Conservation (phyloP, 2,329 filamentous ascomycete species). For the Paecilomyces sp. region DNA sequence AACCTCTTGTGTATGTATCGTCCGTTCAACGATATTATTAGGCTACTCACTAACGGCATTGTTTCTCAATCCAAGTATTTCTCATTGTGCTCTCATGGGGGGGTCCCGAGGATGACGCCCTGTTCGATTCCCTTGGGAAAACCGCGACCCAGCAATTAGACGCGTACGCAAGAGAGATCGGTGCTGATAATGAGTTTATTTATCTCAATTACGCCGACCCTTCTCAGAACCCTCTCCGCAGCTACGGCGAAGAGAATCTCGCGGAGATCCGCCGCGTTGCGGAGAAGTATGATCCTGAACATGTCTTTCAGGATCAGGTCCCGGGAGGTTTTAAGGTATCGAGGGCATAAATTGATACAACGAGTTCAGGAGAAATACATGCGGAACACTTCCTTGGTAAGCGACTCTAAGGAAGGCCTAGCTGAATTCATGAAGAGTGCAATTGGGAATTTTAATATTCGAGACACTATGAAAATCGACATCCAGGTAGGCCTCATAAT, state of each 20-base stretch:
- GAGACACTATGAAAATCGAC: too few species aligned
- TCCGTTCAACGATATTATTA: slow-evolving; percentile 2
- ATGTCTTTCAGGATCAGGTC: not conserved
- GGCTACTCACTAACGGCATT: not conserved
- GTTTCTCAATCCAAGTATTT: slow-evolving; percentile 18
- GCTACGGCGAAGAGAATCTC: not conserved
- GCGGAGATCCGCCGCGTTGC: not conserved
- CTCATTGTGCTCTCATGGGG: slow-evolving; percentile 18
- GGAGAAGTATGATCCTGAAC: not conserved
- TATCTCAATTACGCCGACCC: not conserved
- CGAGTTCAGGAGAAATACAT: too few species aligned
- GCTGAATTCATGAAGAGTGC: too few species aligned
- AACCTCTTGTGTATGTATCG: slow-evolving; percentile 14
- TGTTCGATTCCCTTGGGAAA: slow-evolving; percentile 22
- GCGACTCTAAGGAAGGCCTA: too few species aligned
- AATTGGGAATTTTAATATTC: too few species aligned
- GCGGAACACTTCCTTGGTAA: too few species aligned
- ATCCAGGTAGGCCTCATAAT: too few species aligned
- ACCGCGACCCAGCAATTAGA: slow-evolving; percentile 21
- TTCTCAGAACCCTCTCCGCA: not conserved
- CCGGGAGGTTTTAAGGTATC: not conserved
- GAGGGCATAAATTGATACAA: too few species aligned
- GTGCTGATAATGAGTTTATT: slow-evolving; percentile 19
- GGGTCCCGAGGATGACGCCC: slow-evolving; percentile 23
- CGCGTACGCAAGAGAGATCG: slow-evolving; percentile 15